Evolutionary conservation across 495 filamentous ascomycete species (phyloP), one percentile per base, ranked within the genome.

Genomic region (Xylaria palmicola): DNA sequence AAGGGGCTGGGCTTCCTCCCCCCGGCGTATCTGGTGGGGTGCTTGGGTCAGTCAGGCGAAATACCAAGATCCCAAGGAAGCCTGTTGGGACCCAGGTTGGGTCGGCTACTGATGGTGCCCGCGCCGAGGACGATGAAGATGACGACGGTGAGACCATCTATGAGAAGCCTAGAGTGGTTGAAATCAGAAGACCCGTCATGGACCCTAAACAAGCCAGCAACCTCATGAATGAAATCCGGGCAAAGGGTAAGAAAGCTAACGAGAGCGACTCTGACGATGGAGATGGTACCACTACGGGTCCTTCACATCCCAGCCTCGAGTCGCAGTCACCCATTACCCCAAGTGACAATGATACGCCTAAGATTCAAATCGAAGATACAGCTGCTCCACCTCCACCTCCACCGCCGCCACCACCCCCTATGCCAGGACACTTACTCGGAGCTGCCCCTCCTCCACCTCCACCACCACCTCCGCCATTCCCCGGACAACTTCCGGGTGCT

Each of bases 151-250:
- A 73, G 19, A 69, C 83, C 30, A 70, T 88, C 7, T 88, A 86
- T 64, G 86, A 88, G 62, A 88, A 84, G 69, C 85, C 88, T 26
- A 81, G 86, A 51, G 65, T 90, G 47, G 81, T 88, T 62, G 85
- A 89, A 54, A 77, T 88, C 64, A 86, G 83, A 67, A 84, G 88
- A 47, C 91, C 90, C 9, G 87, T 88, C 64, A 80, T 95, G 82
- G 84, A 88, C 66, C 78, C 87, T 39, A 81, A 83, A 65, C 88
- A 93, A 68, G 85, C 88, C 20, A 86, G 86, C 62, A 90, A 86
- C 20, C 80, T 95, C 48, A 77, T 97, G 15, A 86, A 83, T 62
- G 93, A 98, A 71, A 89, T 98, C 65, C 83, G 89, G 29, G 80
- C 83, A 30, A 95, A 90, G 74, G 83, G 93, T 69, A 86, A 85